Evolutionary conservation across 1,284 basidiomycete species (phyloP).

Genomic region (Xerocomus amazonicus): DNA sequence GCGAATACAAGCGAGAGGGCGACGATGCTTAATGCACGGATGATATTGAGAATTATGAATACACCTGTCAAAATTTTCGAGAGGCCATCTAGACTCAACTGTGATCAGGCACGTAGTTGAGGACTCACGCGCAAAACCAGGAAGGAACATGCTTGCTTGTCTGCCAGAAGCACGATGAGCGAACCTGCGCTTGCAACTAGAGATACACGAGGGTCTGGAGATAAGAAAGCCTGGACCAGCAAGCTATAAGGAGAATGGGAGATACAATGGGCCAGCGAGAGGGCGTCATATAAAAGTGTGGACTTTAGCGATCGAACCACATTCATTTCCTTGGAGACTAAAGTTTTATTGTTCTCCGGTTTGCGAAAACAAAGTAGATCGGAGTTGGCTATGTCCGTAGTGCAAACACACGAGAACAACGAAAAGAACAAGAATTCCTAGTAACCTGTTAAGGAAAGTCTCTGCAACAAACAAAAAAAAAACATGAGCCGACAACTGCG

Average conservation of each 20-base stretch:
- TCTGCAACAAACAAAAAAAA: slow-evolving; percentile 11
- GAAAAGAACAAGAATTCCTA: slow-evolving; percentile 16
- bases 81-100: neutral
- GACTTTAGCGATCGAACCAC: neutral
- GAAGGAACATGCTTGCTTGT: slow-evolving; percentile 35
- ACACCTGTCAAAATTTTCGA: slow-evolving; percentile 40
- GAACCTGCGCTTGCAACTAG: slow-evolving; percentile 25
- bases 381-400: neutral
- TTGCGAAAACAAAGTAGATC: slow-evolving; percentile 2
- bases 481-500: neutral
- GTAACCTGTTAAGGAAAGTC: slow-evolving; percentile 17
- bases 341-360: slow-evolving; percentile 24
- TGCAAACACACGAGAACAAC: slow-evolving; percentile 21
- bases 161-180: slow-evolving; percentile 11
- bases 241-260: slow-evolving; percentile 6
- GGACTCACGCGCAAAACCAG: slow-evolving; percentile 48
- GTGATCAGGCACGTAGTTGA: neutral
- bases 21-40: slow-evolving; percentile 75
- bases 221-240: slow-evolving; percentile 28
- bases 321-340: slow-evolving; percentile 27
- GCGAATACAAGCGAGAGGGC: slow-evolving; percentile 72
- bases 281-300: slow-evolving; percentile 8
- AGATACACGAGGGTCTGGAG: slow-evolving; percentile 1
- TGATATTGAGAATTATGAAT: slow-evolving; percentile 75
- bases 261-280: neutral